Conservation (phyloP, 2,329 filamentous ascomycete species). For the Exutisphaerella laricina region DNA sequence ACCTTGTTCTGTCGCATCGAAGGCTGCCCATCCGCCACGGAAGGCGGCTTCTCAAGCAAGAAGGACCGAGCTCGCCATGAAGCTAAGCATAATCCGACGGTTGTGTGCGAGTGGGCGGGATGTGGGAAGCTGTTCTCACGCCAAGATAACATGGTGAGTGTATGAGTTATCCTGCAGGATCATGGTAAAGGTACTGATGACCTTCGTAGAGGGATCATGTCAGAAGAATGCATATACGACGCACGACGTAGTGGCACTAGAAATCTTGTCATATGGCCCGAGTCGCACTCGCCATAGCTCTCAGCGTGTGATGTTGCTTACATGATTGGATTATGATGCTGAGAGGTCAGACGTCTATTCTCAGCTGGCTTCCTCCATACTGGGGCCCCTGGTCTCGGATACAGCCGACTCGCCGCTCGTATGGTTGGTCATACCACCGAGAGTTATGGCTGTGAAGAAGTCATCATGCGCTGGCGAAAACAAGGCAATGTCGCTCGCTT, state of each 20-base stretch:
- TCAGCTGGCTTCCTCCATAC: background rate
- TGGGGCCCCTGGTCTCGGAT: no score
- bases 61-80: constrained; percentile 58
- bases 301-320: no score
- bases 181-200: constrained; percentile 8
- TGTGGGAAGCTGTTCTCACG: constrained; percentile 56
- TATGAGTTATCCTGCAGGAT: background rate
- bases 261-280: no score
- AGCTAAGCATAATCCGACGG: constrained; percentile 56
- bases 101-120: constrained; percentile 53
- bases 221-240: constrained; percentile 24
- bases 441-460: no score
- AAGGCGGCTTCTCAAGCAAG: constrained; percentile 57
- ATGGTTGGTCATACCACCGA: no score
- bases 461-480: no score
- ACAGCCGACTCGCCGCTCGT: no score
- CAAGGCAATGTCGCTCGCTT: no score
- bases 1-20: constrained; percentile 56
- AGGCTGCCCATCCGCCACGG: constrained; percentile 52
- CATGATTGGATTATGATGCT: no score
- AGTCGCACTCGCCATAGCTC: no score
- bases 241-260: constrained; percentile 2
- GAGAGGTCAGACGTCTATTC: background rate
- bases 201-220: constrained; percentile 27
- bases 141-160: constrained; percentile 57